Evolutionary conservation across 2,329 filamentous ascomycete genomes (phyloP).

Genomic region (Phaeosphaeriaceae sp.): DNA sequence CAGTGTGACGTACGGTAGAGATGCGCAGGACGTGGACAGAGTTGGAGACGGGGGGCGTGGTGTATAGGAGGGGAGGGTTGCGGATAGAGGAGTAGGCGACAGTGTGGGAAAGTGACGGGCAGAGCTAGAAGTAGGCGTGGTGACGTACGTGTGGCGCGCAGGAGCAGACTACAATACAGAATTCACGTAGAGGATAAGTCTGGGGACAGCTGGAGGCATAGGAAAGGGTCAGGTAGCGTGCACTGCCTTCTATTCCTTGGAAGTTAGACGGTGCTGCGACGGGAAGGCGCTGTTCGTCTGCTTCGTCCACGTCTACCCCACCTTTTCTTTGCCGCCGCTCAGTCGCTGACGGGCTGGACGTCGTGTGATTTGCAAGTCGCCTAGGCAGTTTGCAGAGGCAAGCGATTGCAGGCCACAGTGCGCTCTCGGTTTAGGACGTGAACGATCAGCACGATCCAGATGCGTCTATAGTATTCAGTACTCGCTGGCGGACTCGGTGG

Average conservation of each 20-base stretch:
- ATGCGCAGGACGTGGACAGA: neutral
- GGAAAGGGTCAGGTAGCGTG: neutral
- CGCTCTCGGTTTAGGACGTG: conserved; percentile 6
- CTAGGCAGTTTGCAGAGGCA: neutral
- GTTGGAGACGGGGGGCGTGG: neutral
- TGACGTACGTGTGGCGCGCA: neutral
- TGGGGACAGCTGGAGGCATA: neutral
- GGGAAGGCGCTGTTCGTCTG: neutral
- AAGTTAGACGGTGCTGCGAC: neutral
- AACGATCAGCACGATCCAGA: conserved; percentile 15
- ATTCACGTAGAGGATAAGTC: neutral
- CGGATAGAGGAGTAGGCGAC: neutral
- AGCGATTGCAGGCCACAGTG: neutral
- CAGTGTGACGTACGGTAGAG: conserved; percentile 1
- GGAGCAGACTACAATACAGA: neutral
- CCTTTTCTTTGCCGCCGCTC: neutral
- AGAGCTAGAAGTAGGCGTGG: neutral
- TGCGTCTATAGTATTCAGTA: conserved; percentile 1
- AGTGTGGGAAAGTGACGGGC: neutral
- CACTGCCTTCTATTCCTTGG: neutral
- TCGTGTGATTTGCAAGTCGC: conserved; percentile 10
- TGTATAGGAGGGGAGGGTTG: neutral
- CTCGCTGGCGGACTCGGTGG: conserved; percentile 13
- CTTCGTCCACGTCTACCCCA: conserved; percentile 1
- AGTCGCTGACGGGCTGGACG: neutral